Evolutionary conservation across 805 yeast species (phyloP), one percentile per base, ranked within the genome.

Genomic region (Nakazawaea pomicola): DNA sequence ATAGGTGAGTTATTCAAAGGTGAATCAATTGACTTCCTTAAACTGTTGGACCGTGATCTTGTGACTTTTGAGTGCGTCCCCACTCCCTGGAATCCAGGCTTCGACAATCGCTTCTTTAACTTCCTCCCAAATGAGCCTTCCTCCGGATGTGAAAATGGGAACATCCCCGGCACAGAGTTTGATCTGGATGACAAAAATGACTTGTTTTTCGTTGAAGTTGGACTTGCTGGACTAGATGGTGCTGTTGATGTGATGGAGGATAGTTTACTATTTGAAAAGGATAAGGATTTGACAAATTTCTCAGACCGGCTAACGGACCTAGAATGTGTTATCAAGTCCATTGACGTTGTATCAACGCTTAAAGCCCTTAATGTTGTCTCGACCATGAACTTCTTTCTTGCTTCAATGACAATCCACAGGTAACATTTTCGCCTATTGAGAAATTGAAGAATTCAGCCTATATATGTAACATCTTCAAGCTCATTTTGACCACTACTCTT

Each of bases 31-130:
- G 29, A 12, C 23, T 29, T 29, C 14, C 18, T 37, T 4, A 30
- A 18, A 23, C 34, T 37, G 23, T 37, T 37, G 4, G 40, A 37
- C 15, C 35, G 29, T 12, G 31, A 18, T n/a, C 38, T 35, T 11
- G 23, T 24, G 15, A 21, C 6, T 15, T n/a, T n/a, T n/a, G n/a
- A n/a, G n/a, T n/a, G n/a, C n/a, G n/a, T n/a, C n/a, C n/a, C n/a
- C n/a, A n/a, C n/a, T n/a, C n/a, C n/a, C n/a, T n/a, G n/a, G n/a
- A n/a, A n/a, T n/a, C n/a, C n/a, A n/a, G 24, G 6, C n/a, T 27
- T 35, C 10, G 38, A 24, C 6, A 35, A 17, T n/a, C 31, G 24
- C 23, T 25, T 35, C n/a, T 25, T 35, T 5, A 35, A 16, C n/a
- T n/a, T 35, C 14, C 27, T 27, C 5, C 38, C 38, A 6, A 35